Percentiles rank a stretch among this genome's conserved stretches.
Evolutionary conservation across 352 stramenopile genomes (phyloP).

Genomic region (Phytopythium cucurbitacearum): DNA sequence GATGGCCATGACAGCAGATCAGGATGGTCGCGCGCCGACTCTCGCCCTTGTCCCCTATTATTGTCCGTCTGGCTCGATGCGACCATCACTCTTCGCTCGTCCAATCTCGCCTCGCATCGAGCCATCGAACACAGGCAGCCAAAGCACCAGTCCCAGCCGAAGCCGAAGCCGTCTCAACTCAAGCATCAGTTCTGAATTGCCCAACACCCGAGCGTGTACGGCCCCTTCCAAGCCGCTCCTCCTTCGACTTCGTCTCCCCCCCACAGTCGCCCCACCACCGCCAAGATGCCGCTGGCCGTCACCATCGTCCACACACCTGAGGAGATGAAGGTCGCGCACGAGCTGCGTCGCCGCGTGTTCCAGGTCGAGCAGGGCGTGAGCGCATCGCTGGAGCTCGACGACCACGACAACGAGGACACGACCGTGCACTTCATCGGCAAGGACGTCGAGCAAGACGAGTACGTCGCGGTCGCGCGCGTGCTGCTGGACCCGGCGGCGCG

Average conservation of each 20-base stretch:
- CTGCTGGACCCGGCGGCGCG: slow-evolving; percentile 19
- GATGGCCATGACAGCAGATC: too few species aligned
- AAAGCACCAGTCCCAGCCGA: neutral
- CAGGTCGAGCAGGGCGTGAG: slow-evolving; percentile 29
- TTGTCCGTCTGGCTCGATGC: too few species aligned
- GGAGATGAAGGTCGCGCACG: slow-evolving; percentile 24
- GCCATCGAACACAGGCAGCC: neutral
- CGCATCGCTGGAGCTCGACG: slow-evolving; percentile 19
- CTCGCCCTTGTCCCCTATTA: too few species aligned
- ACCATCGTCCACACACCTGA: slow-evolving; percentile 22
- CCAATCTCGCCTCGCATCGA: neutral
- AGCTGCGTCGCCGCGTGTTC: slow-evolving; percentile 30
- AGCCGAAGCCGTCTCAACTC: neutral
- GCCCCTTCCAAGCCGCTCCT: neutral
- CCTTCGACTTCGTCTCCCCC: neutral
- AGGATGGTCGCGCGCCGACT: too few species aligned
- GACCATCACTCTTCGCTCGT: neutral
- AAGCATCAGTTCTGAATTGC: neutral
- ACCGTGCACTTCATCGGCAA: slow-evolving; percentile 61
- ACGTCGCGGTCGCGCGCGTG: slow-evolving; percentile 54
- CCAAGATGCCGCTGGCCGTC: slow-evolving; percentile 19
- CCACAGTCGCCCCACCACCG: neutral
- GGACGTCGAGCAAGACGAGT: slow-evolving; percentile 51
- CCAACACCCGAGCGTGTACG: neutral
- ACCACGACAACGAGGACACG: slow-evolving; percentile 37